Percentiles rank a stretch among this genome's conserved stretches.
phyloP scores from a whole-genome alignment of 2,329 filamentous ascomycete genomes.

The Aspergillus texensis region DNA sequence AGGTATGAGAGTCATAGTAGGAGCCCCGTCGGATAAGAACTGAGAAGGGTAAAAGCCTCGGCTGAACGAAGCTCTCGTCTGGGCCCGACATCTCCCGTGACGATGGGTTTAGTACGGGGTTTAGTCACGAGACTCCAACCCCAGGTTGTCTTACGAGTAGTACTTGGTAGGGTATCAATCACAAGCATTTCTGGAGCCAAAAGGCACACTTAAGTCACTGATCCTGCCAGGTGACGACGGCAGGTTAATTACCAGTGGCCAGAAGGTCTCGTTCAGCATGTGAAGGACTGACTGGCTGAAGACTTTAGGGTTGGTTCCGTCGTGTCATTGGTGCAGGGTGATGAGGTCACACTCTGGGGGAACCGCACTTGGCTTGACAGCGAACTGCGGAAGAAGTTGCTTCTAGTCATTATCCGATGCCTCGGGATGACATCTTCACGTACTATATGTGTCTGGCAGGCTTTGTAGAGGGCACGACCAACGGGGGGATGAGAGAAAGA shows the following conservation, averaged over 20 bases:
- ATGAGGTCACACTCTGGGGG: conserved; percentile 14
- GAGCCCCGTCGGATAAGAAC: neutral
- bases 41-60: conserved; percentile 14
- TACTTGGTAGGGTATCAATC: neutral
- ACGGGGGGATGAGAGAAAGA: neutral
- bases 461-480: neutral
- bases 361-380: conserved; percentile 4
- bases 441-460: neutral
- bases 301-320: conserved; percentile 7
- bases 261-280: conserved; percentile 12
- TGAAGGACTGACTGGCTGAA: conserved; percentile 11
- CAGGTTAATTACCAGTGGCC: neutral
- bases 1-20: neutral
- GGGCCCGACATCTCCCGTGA: conserved; percentile 13
- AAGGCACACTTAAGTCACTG: neutral
- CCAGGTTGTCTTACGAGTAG: neutral
- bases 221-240: conserved; percentile 1
- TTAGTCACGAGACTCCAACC: neutral
- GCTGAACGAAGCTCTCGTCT: conserved; percentile 3
- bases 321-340: conserved; percentile 12
- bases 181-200: neutral
- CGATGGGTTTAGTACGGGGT: neutral
- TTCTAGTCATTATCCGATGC: neutral
- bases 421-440: neutral
- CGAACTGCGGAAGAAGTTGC: neutral